A percentile compares a stretch with the other conserved stretches of the same genome.
phyloP scores from a whole-genome alignment of 768 basidiomycete genomes.

The Chalciporus chontae region DNA sequence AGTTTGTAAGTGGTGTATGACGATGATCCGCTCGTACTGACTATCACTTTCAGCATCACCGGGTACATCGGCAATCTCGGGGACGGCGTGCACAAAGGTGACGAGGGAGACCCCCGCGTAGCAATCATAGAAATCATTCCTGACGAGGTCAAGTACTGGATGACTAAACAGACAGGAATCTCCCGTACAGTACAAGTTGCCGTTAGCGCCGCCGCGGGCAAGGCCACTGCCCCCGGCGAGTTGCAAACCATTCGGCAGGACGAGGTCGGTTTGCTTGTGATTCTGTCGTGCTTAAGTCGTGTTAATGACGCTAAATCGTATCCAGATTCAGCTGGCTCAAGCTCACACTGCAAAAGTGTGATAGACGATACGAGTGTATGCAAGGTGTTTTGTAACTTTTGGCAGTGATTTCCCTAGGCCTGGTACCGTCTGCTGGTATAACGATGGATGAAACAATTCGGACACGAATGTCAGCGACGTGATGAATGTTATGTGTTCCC shows the following conservation, averaged over 20 bases:
- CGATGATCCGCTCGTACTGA: background rate
- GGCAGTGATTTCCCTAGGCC: background rate
- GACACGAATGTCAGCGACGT: background rate
- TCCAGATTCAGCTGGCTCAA: conserved; percentile 44
- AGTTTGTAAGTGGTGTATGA: conserved; percentile 35
- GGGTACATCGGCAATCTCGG: conserved; percentile 88
- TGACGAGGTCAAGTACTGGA: conserved; percentile 79
- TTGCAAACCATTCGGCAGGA: conserved; percentile 66
- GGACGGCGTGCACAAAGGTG: conserved; percentile 83
- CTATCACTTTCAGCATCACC: conserved; percentile 39
- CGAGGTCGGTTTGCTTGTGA: conserved; percentile 50
- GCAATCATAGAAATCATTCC: conserved; percentile 77
- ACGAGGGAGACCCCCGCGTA: conserved; percentile 74
- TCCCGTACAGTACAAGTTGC: conserved; percentile 61
- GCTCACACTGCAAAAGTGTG: conserved; percentile 16
- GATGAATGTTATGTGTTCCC: conserved; percentile 7
- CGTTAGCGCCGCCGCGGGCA: conserved; percentile 56
- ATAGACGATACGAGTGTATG: conserved; percentile 2
- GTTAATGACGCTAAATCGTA: background rate
- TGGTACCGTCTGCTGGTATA: conserved; percentile 15
- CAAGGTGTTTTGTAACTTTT: background rate
- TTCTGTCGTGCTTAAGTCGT: background rate
- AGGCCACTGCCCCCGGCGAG: conserved; percentile 67
- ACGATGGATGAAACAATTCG: background rate
- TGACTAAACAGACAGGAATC: conserved; percentile 56